Conservation (phyloP, 306 rosid species). For the Hylodesmum podocarpum region DNA sequence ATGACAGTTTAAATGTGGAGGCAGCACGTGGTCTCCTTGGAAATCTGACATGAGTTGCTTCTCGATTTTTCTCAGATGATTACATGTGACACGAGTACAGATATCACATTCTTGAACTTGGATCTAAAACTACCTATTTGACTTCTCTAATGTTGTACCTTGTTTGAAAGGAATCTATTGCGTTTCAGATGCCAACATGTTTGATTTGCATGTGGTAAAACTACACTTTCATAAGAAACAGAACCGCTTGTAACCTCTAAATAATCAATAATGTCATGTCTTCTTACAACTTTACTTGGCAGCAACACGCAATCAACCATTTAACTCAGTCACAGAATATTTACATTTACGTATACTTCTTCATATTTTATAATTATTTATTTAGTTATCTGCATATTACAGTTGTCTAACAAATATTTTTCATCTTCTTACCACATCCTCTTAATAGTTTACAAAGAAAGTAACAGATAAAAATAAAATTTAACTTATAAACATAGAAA, state of each 20-base stretch:
- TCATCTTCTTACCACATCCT: background rate
- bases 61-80: slow-evolving; percentile 24
- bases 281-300: background rate
- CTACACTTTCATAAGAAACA: background rate
- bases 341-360: too few relatives aligned
- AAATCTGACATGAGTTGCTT: slow-evolving; percentile 21
- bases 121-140: slow-evolving; percentile 36
- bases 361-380: too few relatives aligned
- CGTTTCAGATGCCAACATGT: background rate
- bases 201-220: slow-evolving; percentile 11
- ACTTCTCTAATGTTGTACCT: slow-evolving; percentile 29
- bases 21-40: slow-evolving; percentile 24
- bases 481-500: background rate
- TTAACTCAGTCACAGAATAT: too few relatives aligned
- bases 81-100: slow-evolving; percentile 21
- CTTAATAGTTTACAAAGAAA: background rate
- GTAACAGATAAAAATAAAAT: background rate
- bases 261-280: background rate
- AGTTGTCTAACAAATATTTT: too few relatives aligned
- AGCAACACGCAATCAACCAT: too few relatives aligned
- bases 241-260: background rate
- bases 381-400: too few relatives aligned
- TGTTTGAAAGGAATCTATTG: slow-evolving; percentile 37
- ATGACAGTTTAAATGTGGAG: background rate
- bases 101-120: slow-evolving; percentile 25